Base-by-base conservation (phyloP, 164 flowering plant species). In the Stephania cephalantha region DNA sequence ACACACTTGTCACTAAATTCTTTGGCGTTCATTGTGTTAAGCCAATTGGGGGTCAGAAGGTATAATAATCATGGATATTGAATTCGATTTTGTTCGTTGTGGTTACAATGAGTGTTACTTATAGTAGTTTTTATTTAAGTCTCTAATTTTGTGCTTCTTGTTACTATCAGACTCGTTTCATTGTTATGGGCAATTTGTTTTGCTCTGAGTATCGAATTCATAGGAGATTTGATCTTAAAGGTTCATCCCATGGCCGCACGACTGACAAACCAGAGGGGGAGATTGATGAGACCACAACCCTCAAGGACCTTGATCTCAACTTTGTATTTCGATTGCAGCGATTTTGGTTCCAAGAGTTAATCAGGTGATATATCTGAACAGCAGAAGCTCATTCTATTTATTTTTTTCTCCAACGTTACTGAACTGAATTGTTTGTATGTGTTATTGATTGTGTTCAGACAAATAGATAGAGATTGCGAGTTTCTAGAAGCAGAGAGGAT, bases 21-120 rank as follows among this genome's bases (percentile, higher is more conserved):
- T 92, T 81, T 74, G 97, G 97, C 0, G 92, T 92, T 75, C 97
- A 92, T 79, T 90, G 95, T 83, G 94, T 92, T 72, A 92, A 92
- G 77, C 95, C 95, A 17, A 83, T 85, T n/a, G 97, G 95, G 50
- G 97, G 95, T 15, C 90, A 81, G 48, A 92, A 92, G 78, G 78
- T 76, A 71, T 58, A 64, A 7, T 66, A 0, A 30, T 73, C 64
- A 42, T 61, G 31, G 18, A 42, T 7, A 10, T 65, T 7, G 3
- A n/a, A 35, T 63, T 42, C 69, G 9, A 7, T 68, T 35, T 4
- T 5, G 30, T 12, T 69, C 6, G 25, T 35, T 69, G 4, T 69
- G 71, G 10, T 69, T 15, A n/a, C 15, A 29, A 30, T 17, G 68
- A 3, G 50, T 22, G 29, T 20, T 35, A 29, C 45, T 76, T 30